Evolutionary conservation across 2,329 filamentous ascomycete genomes (phyloP).

Genomic region (Xenosphaeropsis pyriputrescens): DNA sequence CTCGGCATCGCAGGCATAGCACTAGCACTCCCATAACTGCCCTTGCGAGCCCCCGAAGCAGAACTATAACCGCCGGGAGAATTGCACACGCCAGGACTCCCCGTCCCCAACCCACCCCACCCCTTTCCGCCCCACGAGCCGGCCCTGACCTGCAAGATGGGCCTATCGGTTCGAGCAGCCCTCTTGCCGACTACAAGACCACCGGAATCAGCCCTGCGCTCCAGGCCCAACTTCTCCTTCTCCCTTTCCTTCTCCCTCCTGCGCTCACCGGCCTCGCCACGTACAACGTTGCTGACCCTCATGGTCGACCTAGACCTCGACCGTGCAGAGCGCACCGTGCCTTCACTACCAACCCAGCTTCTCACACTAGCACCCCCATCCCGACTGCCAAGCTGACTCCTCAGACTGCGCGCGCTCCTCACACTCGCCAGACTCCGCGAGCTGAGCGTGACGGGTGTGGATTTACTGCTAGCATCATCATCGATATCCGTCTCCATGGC

Average conservation of each 20-base stretch:
- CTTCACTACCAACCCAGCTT: constrained; percentile 12
- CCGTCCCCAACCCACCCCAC: no score
- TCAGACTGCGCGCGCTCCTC: neutral
- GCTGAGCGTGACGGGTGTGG: constrained; percentile 9
- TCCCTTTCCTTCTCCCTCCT: constrained; percentile 5
- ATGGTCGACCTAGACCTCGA: constrained; percentile 6
- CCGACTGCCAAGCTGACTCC: no score
- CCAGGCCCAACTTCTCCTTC: neutral
- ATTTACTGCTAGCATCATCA: constrained; percentile 5
- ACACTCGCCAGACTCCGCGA: constrained; percentile 13
- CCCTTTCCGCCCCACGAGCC: no score
- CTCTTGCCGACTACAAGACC: neutral
- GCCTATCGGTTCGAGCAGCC: neutral
- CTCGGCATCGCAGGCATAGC: no score
- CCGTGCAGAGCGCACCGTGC: constrained; percentile 14
- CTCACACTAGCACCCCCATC: constrained; percentile 4
- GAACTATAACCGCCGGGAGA: no score
- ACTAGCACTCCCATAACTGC: no score
- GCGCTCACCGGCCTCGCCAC: neutral
- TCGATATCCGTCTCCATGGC: constrained; percentile 1
- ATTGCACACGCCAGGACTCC: no score
- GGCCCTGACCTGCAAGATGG: no score
- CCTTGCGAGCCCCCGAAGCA: no score
- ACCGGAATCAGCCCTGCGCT: neutral
- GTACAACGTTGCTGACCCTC: neutral